Conservation (phyloP, 257 asterid genomes). For the Nicotiana noctiflora region DNA sequence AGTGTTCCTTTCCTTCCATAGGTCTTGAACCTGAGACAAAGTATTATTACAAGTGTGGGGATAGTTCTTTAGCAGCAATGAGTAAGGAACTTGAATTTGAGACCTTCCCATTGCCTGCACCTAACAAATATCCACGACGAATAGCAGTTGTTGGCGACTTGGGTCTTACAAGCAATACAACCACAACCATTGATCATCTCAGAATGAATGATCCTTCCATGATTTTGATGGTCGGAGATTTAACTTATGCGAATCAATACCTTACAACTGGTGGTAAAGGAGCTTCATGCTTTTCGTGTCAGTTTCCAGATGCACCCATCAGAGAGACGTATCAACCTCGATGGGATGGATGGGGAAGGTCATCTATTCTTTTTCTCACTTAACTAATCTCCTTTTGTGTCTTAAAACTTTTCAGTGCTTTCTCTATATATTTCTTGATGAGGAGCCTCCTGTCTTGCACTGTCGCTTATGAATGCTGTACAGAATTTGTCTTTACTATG, state of each 20-base stretch:
- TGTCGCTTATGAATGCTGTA: background rate
- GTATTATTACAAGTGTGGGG: constrained; percentile 83
- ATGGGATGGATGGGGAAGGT: constrained; percentile 98
- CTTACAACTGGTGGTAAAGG: constrained; percentile 74
- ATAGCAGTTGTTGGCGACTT: constrained; percentile 77
- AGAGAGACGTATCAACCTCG: constrained; percentile 81
- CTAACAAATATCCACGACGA: constrained; percentile 52
- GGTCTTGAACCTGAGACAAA: constrained; percentile 68
- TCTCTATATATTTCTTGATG: background rate
- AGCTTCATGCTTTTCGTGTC: constrained; percentile 61
- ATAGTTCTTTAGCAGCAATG: constrained; percentile 57
- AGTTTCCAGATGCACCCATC: constrained; percentile 71
- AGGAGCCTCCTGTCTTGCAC: background rate
- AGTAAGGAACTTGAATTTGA: constrained; percentile 54
- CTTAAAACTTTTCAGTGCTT: background rate
- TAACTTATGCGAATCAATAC: constrained; percentile 75
- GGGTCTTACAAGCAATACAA: constrained; percentile 72
- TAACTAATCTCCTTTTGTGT: background rate
- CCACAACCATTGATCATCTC: constrained; percentile 73
- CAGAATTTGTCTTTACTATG: background rate
- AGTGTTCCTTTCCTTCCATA: constrained; percentile 13
- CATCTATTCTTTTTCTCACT: background rate
- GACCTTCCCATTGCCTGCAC: constrained; percentile 56
- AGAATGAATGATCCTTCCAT: constrained; percentile 53
- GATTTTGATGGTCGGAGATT: constrained; percentile 66